phyloP scores from a whole-genome alignment of 768 basidiomycete genomes.

The Albatrellus ellisii region DNA sequence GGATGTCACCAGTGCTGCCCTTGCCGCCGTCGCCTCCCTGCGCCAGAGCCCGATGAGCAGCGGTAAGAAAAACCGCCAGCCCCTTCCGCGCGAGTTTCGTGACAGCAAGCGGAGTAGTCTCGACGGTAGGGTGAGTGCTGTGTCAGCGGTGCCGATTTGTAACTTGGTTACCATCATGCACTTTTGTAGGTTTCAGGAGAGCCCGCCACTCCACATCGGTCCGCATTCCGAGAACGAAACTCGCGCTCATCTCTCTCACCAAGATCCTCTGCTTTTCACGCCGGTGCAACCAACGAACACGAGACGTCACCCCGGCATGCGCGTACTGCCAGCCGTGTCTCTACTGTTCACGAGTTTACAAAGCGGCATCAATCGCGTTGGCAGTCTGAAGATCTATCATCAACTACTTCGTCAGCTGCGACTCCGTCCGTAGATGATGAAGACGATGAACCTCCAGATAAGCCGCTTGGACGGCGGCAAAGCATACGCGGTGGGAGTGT shows the following conservation, averaged over 20 bases:
- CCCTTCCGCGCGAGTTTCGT: conserved; percentile 37
- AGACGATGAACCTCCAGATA: conserved; percentile 13
- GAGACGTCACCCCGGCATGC: conserved; percentile 18
- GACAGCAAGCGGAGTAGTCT: conserved; percentile 23
- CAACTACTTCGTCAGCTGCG: conserved; percentile 13
- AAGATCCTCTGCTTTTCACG: conserved; percentile 12
- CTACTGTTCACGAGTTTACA: conserved; percentile 35
- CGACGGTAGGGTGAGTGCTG: conserved; percentile 29
- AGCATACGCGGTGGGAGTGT: conserved; percentile 52
- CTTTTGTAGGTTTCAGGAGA: conserved; percentile 6
- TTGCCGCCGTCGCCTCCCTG: conserved; percentile 47
- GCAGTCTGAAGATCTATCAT: conserved; percentile 34
- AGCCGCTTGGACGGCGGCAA: conserved; percentile 35
- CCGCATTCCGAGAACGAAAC: conserved; percentile 9
- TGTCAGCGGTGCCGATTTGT: neutral
- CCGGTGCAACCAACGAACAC: conserved; percentile 5
- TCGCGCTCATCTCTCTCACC: conserved; percentile 9
- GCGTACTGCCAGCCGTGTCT: conserved; percentile 24
- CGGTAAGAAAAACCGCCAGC: conserved; percentile 30
- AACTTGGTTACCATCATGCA: neutral
- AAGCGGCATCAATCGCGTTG: conserved; percentile 39
- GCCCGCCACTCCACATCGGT: conserved; percentile 13
- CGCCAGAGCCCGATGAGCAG: conserved; percentile 30
- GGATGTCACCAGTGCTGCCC: conserved; percentile 41
- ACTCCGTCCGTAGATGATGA: conserved; percentile 15